Evolutionary conservation across 306 rosid species (phyloP).

Genomic region (Senna tora): DNA sequence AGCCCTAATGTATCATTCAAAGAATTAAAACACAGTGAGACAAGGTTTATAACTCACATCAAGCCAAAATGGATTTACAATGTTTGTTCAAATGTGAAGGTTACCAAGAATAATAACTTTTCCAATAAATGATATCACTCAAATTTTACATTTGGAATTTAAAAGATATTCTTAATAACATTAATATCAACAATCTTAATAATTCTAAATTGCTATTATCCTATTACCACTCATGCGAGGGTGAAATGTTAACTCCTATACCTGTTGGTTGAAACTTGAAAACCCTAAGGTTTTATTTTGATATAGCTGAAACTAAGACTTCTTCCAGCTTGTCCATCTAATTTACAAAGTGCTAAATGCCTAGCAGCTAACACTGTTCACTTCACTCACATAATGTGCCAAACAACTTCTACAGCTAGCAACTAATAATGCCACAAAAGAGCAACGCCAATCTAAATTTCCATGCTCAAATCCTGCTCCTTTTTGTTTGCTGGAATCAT

Average conservation of each 20-base stretch:
- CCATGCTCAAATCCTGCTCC: background rate
- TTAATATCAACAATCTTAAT: background rate
- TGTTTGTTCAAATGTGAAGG: background rate
- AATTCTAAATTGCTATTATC: background rate
- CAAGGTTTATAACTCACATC: conserved; percentile 4
- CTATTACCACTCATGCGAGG: background rate
- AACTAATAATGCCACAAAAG: conserved; percentile 4
- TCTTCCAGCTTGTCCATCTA: background rate
- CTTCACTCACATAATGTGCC: background rate
- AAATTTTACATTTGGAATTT: background rate
- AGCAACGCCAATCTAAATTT: background rate
- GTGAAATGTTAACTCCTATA: background rate
- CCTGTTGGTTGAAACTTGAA: no score
- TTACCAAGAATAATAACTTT: no score
- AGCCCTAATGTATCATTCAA: conserved; percentile 57
- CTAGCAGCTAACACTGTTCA: background rate
- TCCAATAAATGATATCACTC: background rate
- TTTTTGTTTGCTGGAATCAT: background rate
- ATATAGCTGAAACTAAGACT: background rate
- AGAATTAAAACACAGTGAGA: conserved; percentile 32
- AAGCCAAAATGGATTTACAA: conserved; percentile 1
- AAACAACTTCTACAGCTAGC: background rate
- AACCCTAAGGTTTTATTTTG: no score
- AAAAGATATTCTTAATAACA: background rate
- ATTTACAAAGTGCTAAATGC: conserved; percentile 4